Conservation (phyloP, 179 eudicot species). For the Camellia oleifera region DNA sequence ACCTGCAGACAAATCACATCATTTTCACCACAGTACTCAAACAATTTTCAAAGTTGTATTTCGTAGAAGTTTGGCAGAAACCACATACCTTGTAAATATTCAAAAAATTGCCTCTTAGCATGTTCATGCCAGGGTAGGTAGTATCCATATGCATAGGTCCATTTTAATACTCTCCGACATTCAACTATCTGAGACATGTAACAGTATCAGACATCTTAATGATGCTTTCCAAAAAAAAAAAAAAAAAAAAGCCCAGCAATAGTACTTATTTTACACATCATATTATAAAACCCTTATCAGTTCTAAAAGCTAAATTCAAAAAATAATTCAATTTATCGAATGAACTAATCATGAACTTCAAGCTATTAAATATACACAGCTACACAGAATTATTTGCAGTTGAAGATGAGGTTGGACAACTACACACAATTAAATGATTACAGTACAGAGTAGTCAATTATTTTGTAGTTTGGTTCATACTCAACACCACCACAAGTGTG, state of each 20-base stretch:
- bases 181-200: conserved; percentile 60
- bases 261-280: too few species aligned
- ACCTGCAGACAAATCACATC: conserved; percentile 34
- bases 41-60: neutral
- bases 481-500: too few species aligned
- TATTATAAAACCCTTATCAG: too few species aligned
- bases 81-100: conserved; percentile 69
- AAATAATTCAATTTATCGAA: too few species aligned
- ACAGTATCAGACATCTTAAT: neutral
- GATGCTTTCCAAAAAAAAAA: neutral
- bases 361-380: too few species aligned
- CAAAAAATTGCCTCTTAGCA: conserved; percentile 65
- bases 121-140: conserved; percentile 59
- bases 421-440: too few species aligned
- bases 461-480: too few species aligned
- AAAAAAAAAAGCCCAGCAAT: neutral
- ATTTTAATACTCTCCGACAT: conserved; percentile 81
- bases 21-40: conserved; percentile 1
- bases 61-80: neutral
- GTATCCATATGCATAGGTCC: conserved; percentile 89
- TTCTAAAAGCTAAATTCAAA: too few species aligned
- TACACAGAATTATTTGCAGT: too few species aligned
- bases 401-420: too few species aligned
- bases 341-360: too few species aligned
- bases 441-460: too few species aligned